Evolutionary conservation across 2,329 filamentous ascomycete genomes (phyloP).

Genomic region (Talaromyces pinophilus): DNA sequence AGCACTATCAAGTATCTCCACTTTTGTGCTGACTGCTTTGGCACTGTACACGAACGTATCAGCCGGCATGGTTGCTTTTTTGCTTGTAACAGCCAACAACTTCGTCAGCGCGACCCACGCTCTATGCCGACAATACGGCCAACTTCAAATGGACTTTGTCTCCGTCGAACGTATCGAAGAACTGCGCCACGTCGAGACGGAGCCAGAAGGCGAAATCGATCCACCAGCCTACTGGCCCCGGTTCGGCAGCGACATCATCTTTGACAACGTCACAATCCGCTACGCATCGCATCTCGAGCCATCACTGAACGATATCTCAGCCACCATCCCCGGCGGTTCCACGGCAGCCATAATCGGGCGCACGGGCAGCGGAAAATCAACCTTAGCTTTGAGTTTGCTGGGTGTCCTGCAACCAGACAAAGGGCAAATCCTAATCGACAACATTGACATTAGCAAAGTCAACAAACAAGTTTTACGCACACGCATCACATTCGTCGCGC

Average conservation of each 20-base stretch:
- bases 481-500: constrained; percentile 66
- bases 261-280: constrained; percentile 73
- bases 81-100: constrained; percentile 68
- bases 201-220: constrained; percentile 64
- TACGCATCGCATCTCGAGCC: constrained; percentile 78
- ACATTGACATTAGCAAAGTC: constrained; percentile 61
- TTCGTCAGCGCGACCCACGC: constrained; percentile 69
- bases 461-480: constrained; percentile 61
- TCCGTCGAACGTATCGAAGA: constrained; percentile 85
- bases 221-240: constrained; percentile 78
- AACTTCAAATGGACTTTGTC: constrained; percentile 88
- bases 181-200: constrained; percentile 75
- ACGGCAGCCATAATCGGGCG: constrained; percentile 78
- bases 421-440: constrained; percentile 62
- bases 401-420: constrained; percentile 56
- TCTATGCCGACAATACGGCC: constrained; percentile 77
- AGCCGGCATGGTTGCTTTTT: constrained; percentile 79
- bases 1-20: constrained; percentile 68
- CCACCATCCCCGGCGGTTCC: constrained; percentile 75
- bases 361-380: constrained; percentile 80
- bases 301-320: constrained; percentile 66
- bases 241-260: constrained; percentile 69
- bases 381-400: constrained; percentile 64
- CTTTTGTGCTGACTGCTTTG: constrained; percentile 70
- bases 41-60: constrained; percentile 75